These are phyloP conservation scores for Herpetomonas tarakana DNA, from an alignment of 208 protist species.

Conservation along the genomic window DNA sequence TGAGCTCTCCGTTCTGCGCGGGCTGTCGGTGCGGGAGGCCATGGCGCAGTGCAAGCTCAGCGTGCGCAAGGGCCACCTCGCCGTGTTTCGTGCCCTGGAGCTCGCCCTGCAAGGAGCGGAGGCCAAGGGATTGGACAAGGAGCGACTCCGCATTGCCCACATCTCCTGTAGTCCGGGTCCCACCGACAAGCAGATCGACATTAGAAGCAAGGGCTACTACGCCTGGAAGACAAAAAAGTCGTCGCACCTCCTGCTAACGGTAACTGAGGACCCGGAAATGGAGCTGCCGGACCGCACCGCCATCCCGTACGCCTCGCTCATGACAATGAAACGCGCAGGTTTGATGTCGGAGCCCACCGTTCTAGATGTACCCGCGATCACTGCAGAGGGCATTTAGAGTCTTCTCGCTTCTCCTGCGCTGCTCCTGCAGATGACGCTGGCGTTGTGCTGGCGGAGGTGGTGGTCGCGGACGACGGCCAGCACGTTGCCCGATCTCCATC, in stretches of 20 bases:
- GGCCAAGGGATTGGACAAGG: conserved; percentile 84
- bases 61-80: conserved; percentile 83
- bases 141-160: conserved; percentile 79
- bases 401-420: not conserved
- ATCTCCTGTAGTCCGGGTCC: conserved; percentile 82
- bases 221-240: conserved; percentile 90
- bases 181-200: conserved; percentile 91
- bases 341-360: conserved; percentile 56
- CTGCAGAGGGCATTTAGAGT: conserved; percentile 78
- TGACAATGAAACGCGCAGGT: conserved; percentile 82
- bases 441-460: too few relatives aligned
- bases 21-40: conserved; percentile 85
- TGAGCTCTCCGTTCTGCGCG: conserved; percentile 77
- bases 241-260: conserved; percentile 75
- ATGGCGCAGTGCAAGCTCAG: conserved; percentile 91
- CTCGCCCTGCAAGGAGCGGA: conserved; percentile 86
- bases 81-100: conserved; percentile 80
- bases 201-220: conserved; percentile 85
- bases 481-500: too few relatives aligned
- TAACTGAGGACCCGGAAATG: conserved; percentile 89
- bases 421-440: not conserved
- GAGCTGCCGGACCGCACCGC: conserved; percentile 84
- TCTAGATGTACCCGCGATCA: conserved; percentile 87
- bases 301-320: conserved; percentile 81
- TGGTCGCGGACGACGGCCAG: too few relatives aligned